Evolutionary conservation across 345 rosid genomes (phyloP).

Genomic region (Orychophragmus violaceus): DNA sequence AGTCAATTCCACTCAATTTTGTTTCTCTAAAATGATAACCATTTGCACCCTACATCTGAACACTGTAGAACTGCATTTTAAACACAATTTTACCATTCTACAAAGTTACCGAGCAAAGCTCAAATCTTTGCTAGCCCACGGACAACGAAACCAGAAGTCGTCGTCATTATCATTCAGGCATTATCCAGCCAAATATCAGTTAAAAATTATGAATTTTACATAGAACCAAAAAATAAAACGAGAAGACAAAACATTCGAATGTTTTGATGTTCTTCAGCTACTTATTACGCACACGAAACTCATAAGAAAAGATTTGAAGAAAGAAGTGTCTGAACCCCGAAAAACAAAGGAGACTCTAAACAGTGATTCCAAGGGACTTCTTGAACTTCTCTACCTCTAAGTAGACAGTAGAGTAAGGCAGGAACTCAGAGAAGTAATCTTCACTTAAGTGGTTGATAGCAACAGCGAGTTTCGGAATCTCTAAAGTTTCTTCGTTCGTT

Average conservation of each 20-base stretch:
- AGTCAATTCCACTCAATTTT: no score
- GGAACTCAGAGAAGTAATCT: slow-evolving; percentile 69
- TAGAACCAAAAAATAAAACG: neutral
- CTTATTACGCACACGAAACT: slow-evolving; percentile 41
- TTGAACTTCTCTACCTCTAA: slow-evolving; percentile 93
- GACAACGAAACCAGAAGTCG: slow-evolving; percentile 5
- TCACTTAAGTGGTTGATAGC: slow-evolving; percentile 84
- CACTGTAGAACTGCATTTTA: no score
- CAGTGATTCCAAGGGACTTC: slow-evolving; percentile 60
- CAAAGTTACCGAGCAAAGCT: no score
- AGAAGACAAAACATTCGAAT: neutral
- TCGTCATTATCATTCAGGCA: slow-evolving; percentile 13
- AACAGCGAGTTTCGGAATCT: slow-evolving; percentile 93
- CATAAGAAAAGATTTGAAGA: neutral
- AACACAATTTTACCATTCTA: no score
- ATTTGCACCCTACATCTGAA: no score
- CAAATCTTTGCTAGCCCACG: neutral
- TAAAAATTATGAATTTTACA: slow-evolving; percentile 15
- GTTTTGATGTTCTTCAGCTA: slow-evolving; percentile 42
- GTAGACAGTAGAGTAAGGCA: slow-evolving; percentile 88
- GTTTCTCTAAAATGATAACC: no score
- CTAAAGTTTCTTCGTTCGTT: slow-evolving; percentile 86
- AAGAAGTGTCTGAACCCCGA: neutral
- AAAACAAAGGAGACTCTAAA: slow-evolving; percentile 22
- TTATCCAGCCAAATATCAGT: slow-evolving; percentile 3